Conservation (phyloP, 2,329 filamentous ascomycete genomes). For the Trichoderma polysporum region DNA sequence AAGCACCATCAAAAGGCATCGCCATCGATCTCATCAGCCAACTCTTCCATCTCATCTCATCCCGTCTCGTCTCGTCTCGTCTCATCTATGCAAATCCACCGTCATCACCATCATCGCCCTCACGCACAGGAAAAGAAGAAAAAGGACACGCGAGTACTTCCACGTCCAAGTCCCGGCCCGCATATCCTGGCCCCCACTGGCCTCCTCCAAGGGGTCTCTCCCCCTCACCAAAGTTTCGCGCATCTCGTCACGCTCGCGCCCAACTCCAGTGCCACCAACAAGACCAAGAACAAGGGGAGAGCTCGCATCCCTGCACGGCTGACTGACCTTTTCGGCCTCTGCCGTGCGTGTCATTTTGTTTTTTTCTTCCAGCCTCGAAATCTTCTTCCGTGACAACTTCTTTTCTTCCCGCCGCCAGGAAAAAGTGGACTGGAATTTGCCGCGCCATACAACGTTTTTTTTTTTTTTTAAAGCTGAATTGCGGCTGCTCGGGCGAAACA, state of each 20-base stretch:
- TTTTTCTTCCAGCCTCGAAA: not conserved
- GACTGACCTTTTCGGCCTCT: not conserved
- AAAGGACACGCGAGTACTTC: not conserved
- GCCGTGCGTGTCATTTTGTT: constrained; percentile 8
- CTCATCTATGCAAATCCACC: not conserved
- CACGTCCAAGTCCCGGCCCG: too few species aligned
- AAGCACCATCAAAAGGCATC: not conserved
- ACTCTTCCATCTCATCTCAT: too few species aligned
- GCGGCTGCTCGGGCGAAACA: constrained; percentile 3
- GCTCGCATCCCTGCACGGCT: constrained; percentile 16
- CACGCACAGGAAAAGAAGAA: not conserved
- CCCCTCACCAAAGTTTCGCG: constrained; percentile 6
- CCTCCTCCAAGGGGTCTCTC: not conserved
- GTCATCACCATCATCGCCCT: not conserved
- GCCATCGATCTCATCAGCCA: not conserved
- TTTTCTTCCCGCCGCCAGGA: not conserved
- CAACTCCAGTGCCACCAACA: not conserved
- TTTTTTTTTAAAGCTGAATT: not conserved
- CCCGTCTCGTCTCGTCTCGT: not conserved
- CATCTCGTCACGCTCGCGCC: constrained; percentile 13
- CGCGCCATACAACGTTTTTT: not conserved
- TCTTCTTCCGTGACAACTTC: not conserved
- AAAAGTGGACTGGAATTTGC: constrained; percentile 7
- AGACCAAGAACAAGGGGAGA: not conserved
- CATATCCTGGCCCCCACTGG: not conserved